Evolutionary conservation across 805 yeast genomes (phyloP), one percentile per base, ranked within the genome.

Genomic region (Cyberlindnera saturnus): DNA sequence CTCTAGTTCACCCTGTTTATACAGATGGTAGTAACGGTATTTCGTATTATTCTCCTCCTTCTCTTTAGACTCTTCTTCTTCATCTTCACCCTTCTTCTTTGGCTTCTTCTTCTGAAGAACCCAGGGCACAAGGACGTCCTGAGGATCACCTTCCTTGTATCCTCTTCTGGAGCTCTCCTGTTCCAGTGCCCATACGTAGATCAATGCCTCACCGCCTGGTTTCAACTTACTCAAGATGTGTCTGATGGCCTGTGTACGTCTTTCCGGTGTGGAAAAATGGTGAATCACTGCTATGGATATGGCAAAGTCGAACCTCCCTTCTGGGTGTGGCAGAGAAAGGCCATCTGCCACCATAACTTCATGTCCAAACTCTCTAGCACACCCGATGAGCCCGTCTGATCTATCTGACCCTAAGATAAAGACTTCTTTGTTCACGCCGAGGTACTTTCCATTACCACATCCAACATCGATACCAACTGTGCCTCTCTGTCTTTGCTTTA

Each of bases 111-210:
- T 70, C 49, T 79, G 79, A 28, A 82, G 65, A 2, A 90, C 96
- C 99, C 99, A 93, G 0, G 99, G 99, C 16, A 93, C 96, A 55
- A 93, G 65, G 1, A 91, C 86, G 59, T 93, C 99, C 60, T 87
- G 98, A 42, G 85, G 89, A 78, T 84, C 89, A 10, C 95, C 95
- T 52, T 81, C 90, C 50, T 84, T 81, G 65, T 88, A 93, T 0
- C 98, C 98, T 54, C 98, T 73, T 52, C 97, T 72, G 0, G 96
- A 85, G 19, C 71, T 74, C 44, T 82, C 85, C 62, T 93, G 99
- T 51, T 93, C 99, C 41, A 93, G 64, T 0, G 99, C 99, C 99
- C 99, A 93, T 41, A 95, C 95, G 61, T 91, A 93, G 7, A 93
- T 75, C 54, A 93, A 65, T 0, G 87, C 85, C 41, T 73, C 75